Evolutionary conservation across 306 rosid species (phyloP), one percentile per base, ranked within the genome.

Genomic region (Medicago lupulina): DNA sequence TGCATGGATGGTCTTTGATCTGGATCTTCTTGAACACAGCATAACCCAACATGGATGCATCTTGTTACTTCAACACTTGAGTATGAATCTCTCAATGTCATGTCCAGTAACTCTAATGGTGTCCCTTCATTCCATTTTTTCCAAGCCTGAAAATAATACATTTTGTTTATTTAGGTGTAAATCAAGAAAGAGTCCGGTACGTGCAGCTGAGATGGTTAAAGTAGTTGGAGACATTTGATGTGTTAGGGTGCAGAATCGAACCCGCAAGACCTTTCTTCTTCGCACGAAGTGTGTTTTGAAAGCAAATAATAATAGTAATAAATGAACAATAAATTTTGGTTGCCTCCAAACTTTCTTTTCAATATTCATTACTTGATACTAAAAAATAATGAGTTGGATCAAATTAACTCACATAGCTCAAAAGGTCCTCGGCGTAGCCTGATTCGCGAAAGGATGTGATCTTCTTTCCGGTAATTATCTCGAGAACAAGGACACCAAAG

Each of bases 11-110:
- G 95, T 31, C 88, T 82, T 19, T 67, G 78, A 16, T 57, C 50
- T 15, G 81, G 79, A 82, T 82, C 81, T 58, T 87, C 87, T n/a
- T 86, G 86, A 74, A 78, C 83, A 79, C 89, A 86, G n/a, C 78
- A 67, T 51, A 89, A 74, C 6, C 87, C 92, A 15, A 90, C 80
- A 5, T 87, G 80, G 40, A 88, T 80, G 76, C 92, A 87, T 79
- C 87, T 84, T 7, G 13, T 79, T 9, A 90, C 84, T 84, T 88
- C 92, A 31, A n/a, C 66, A 34, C 50, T 78, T 6, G 61, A 68
- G 50, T 57, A 79, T 65, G 82, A 81, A 17, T 75, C 75, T 63
- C 74, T 39, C n/a, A 87, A 8, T 2, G 46, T 46, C 38, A 58
- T 76, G 75, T 87, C 92, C 76, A 84, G 21, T 55, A 86, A 70